A percentile compares a stretch with the other conserved stretches of the same genome.
Evolutionary conservation across 2,329 filamentous ascomycete species (phyloP).

Genomic region (Xylariaceae sp.): DNA sequence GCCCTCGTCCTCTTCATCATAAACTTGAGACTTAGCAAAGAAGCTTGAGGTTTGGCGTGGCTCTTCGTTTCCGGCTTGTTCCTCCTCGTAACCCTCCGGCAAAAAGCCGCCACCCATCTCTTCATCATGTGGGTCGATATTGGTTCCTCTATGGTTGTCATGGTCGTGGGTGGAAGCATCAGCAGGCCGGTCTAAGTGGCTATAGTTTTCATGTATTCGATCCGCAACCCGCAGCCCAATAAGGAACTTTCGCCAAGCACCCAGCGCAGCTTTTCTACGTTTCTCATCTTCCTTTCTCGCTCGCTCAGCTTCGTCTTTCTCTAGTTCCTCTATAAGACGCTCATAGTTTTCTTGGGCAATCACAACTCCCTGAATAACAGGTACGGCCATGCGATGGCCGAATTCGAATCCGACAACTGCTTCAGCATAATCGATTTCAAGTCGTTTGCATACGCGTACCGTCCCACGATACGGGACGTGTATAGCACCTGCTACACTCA

Average conservation of each 20-base stretch:
- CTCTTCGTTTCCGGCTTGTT: constrained; percentile 18
- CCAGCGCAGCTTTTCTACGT: constrained; percentile 66
- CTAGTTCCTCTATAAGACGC: constrained; percentile 71
- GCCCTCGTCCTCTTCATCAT: constrained; percentile 28
- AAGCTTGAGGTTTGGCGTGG: constrained; percentile 27
- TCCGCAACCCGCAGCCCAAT: constrained; percentile 80
- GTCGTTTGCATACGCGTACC: constrained; percentile 73
- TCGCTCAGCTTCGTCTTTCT: constrained; percentile 70
- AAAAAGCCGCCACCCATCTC: constrained; percentile 60
- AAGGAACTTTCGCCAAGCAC: constrained; percentile 80
- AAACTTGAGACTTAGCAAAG: constrained; percentile 18
- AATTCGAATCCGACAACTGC: constrained; percentile 97
- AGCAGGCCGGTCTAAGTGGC: constrained; percentile 51
- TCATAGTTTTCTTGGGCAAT: constrained; percentile 76
- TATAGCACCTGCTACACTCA: constrained; percentile 56
- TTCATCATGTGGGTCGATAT: constrained; percentile 31
- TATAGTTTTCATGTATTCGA: constrained; percentile 72
- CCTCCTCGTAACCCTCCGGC: constrained; percentile 34
- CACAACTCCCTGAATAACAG: constrained; percentile 85
- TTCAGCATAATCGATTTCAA: constrained; percentile 86
- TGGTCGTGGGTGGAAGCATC: constrained; percentile 52
- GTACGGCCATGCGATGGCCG: constrained; percentile 88
- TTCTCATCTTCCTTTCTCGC: constrained; percentile 79
- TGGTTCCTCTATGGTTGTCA: constrained; percentile 14
- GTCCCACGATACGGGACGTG: constrained; percentile 79